A percentile compares a stretch with the other conserved stretches of the same genome.
These are phyloP conservation scores for Sclerotinia subarctica DNA, from an alignment of 2,329 filamentous ascomycete genomes.

Conservation along the genomic window DNA sequence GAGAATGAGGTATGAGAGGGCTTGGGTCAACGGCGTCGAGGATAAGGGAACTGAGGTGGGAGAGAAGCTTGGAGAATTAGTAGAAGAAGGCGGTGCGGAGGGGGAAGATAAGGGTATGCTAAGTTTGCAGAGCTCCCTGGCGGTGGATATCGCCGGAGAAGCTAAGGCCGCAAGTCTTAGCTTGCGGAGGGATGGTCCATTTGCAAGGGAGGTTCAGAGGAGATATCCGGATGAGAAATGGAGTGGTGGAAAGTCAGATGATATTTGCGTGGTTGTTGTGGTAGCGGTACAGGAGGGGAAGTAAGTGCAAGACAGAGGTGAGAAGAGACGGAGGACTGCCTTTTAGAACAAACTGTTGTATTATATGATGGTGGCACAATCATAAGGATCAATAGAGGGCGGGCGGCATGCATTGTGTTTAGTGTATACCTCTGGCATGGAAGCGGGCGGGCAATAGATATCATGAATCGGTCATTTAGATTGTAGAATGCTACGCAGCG, in stretches of 20 bases:
- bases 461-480: conserved; percentile 11
- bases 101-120: conserved; percentile 34
- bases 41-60: conserved; percentile 61
- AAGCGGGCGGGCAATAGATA: not conserved
- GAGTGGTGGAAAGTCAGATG: conserved; percentile 90
- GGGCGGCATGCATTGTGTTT: not conserved
- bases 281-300: conserved; percentile 65
- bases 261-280: conserved; percentile 83
- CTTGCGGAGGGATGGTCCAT: conserved; percentile 79
- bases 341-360: not conserved
- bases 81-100: conserved; percentile 45
- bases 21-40: conserved; percentile 63
- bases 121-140: conserved; percentile 72
- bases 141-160: conserved; percentile 72
- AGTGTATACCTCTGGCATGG: conserved; percentile 5
- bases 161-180: conserved; percentile 85
- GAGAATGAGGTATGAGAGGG: conserved; percentile 69
- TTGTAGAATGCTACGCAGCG: conserved; percentile 13
- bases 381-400: not conserved
- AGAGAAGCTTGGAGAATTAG: conserved; percentile 55
- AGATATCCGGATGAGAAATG: conserved; percentile 83
- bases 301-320: not conserved
- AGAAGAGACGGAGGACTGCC: not conserved
- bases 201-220: conserved; percentile 89
- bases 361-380: conserved; percentile 1